Evolutionary conservation across 2,329 filamentous ascomycete species (phyloP).

Genomic region (Penicillium sp.): DNA sequence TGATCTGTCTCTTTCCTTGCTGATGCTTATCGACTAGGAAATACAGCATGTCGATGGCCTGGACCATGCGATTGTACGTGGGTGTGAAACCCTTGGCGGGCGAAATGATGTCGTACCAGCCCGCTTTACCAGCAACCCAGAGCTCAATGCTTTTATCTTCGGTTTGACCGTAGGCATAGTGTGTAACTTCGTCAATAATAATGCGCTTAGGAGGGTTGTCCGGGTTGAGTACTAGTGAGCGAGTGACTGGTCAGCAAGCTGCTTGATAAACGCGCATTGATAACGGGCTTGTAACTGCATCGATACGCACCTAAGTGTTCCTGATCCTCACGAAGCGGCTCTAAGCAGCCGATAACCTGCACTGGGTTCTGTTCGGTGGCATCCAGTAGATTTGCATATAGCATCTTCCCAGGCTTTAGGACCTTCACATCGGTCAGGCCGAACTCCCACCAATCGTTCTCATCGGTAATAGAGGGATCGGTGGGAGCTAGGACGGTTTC

Average conservation of each 20-base stretch:
- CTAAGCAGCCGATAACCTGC: constrained; percentile 54
- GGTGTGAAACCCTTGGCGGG: constrained; percentile 55
- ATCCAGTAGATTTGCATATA: constrained; percentile 55
- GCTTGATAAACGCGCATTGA: constrained; percentile 12
- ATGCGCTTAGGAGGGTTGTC: constrained; percentile 45
- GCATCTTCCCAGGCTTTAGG: constrained; percentile 48
- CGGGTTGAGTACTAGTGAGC: constrained; percentile 37
- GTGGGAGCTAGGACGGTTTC: constrained; percentile 47
- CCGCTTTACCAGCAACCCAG: constrained; percentile 62
- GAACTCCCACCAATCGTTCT: constrained; percentile 63
- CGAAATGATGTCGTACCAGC: constrained; percentile 59
- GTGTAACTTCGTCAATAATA: constrained; percentile 50
- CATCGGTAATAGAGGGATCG: constrained; percentile 47
- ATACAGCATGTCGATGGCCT: constrained; percentile 61
- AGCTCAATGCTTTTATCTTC: constrained; percentile 57
- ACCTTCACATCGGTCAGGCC: constrained; percentile 57
- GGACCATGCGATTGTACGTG: constrained; percentile 57
- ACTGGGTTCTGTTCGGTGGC: constrained; percentile 57
- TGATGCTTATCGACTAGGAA: constrained; percentile 60
- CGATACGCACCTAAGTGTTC: constrained; percentile 41
- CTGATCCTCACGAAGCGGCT: constrained; percentile 47
- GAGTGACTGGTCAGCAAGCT: constrained; percentile 8
- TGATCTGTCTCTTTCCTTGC: constrained; percentile 37
- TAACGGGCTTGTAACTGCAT: constrained; percentile 11
- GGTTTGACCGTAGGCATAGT: constrained; percentile 52